phyloP scores from a whole-genome alignment of 164 flowering plant species.

The Umbilicus rupestris region DNA sequence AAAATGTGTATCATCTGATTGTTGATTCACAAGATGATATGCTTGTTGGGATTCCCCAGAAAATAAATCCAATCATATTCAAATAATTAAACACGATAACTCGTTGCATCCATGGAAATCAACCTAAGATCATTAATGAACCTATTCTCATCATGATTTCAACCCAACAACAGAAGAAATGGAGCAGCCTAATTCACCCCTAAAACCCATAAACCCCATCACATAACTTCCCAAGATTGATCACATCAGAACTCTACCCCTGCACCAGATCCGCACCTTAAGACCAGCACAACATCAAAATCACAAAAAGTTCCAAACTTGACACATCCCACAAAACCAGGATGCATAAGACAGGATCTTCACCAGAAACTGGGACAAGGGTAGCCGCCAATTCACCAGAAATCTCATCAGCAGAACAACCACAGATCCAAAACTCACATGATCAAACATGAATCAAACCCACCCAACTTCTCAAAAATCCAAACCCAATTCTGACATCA shows the following conservation, averaged over 20 bases:
- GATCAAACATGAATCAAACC: slow-evolving; percentile 16
- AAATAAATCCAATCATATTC: too few relatives aligned
- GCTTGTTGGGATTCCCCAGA: too few relatives aligned
- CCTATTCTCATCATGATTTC: background rate
- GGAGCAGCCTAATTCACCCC: background rate
- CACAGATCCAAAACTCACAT: background rate
- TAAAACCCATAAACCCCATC: background rate
- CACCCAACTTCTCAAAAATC: too few relatives aligned
- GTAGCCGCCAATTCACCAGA: too few relatives aligned
- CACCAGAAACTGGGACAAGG: background rate
- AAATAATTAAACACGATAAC: background rate
- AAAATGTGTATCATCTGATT: too few relatives aligned
- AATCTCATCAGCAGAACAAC: background rate
- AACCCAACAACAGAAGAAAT: background rate
- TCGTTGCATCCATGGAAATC: background rate
- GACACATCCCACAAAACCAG: background rate
- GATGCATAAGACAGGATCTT: background rate
- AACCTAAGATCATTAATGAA: background rate
- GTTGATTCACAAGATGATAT: too few relatives aligned
- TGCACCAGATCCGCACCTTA: background rate
- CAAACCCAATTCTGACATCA: slow-evolving; percentile 8
- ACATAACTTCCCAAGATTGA: background rate
- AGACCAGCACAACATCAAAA: background rate
- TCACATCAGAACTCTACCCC: background rate
- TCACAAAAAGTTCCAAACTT: background rate